Conservation (phyloP, 2,329 filamentous ascomycete genomes). For the Talaromyces rugulosus region DNA sequence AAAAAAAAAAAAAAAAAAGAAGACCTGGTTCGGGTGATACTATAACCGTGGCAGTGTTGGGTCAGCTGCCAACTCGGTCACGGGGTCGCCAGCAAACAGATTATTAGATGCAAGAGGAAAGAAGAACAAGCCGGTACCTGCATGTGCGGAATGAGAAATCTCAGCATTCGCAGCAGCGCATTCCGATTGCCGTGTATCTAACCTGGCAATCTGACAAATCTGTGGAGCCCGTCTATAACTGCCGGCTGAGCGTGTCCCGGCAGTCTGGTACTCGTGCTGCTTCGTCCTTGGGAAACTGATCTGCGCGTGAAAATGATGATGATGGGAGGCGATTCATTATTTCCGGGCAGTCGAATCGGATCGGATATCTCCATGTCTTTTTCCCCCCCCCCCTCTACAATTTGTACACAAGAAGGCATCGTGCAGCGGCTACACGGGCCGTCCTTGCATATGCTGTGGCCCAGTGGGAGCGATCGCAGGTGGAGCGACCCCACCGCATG, state of each 20-base stretch:
- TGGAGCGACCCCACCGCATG: constrained; percentile 2
- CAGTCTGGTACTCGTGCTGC: not conserved
- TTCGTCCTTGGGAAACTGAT: not conserved
- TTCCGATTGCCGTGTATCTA: not conserved
- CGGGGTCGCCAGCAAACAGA: not conserved
- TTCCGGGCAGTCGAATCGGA: not conserved
- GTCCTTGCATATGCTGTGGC: constrained; percentile 10
- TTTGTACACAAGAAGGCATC: not conserved
- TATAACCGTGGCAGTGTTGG: not conserved
- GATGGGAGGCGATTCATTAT: not conserved
- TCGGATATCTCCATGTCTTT: not conserved
- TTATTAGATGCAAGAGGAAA: not conserved
- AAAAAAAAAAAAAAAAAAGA: too few species aligned
- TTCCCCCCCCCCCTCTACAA: too few species aligned
- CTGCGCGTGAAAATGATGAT: not conserved
- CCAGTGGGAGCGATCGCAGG: constrained; percentile 1
- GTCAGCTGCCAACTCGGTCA: not conserved
- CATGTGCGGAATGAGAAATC: not conserved
- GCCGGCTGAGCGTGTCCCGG: not conserved
- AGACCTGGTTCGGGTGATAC: not conserved
- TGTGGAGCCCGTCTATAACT: not conserved
- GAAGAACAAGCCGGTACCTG: not conserved
- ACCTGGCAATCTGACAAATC: not conserved
- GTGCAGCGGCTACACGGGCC: constrained; percentile 12
- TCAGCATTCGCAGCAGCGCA: not conserved